Evolutionary conservation across 192 early-diverging fungal genomes (phyloP).

Genomic region (Linnemannia elongata): DNA sequence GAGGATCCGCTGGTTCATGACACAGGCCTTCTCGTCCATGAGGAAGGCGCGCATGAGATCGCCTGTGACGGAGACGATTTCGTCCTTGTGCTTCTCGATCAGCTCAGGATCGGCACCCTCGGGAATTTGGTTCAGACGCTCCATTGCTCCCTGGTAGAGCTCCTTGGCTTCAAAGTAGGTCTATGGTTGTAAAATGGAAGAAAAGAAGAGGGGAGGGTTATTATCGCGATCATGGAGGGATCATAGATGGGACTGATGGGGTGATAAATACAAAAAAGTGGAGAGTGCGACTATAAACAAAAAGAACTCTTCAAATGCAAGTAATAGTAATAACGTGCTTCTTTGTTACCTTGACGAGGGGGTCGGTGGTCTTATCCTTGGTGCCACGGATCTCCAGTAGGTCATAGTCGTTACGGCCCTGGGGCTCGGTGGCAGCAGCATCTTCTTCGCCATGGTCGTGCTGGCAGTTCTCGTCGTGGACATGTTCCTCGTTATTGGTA

Average conservation of each 20-base stretch:
- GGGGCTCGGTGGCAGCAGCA: slow-evolving; percentile 20
- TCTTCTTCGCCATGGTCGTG: slow-evolving; percentile 17
- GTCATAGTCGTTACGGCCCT: slow-evolving; percentile 61
- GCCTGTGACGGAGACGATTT: slow-evolving; percentile 64
- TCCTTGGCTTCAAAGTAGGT: slow-evolving; percentile 68
- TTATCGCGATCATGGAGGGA: neutral
- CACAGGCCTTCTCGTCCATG: slow-evolving; percentile 71
- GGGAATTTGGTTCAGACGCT: slow-evolving; percentile 65
- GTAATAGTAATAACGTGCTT: neutral
- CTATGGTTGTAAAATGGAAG: slow-evolving; percentile 2
- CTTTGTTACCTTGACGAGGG: slow-evolving; percentile 56
- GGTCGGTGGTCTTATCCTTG: slow-evolving; percentile 59
- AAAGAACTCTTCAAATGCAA: no score
- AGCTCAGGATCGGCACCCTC: slow-evolving; percentile 61
- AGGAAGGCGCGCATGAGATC: slow-evolving; percentile 68
- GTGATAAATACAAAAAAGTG: neutral
- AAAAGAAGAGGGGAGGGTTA: no score
- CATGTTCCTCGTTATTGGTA: slow-evolving; percentile 16
- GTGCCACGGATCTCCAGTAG: slow-evolving; percentile 62
- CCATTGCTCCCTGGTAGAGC: slow-evolving; percentile 64
- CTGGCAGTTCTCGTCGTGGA: slow-evolving; percentile 51
- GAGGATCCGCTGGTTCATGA: slow-evolving; percentile 71
- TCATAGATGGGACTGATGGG: neutral
- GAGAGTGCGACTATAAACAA: neutral
- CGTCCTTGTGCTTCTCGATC: slow-evolving; percentile 62